Percentiles rank a stretch among this genome's conserved stretches.
phyloP scores from a whole-genome alignment of 2,329 filamentous ascomycete genomes.

The Paecilomyces dactylethromorphus region DNA sequence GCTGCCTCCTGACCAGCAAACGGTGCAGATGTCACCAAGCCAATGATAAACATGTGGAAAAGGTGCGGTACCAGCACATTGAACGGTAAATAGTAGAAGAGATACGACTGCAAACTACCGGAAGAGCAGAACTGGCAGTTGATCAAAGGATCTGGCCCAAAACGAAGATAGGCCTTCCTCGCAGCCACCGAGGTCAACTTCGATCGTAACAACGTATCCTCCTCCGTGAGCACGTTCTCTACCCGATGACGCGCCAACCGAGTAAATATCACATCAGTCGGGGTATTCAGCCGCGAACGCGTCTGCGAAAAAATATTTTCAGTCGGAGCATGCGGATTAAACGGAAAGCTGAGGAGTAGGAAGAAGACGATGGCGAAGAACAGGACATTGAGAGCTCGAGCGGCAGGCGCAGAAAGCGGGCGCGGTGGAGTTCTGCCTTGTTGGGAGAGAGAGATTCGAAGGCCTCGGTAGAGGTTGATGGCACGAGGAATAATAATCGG shows the following conservation, averaged over 20 bases:
- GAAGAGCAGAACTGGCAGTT: slow-evolving; percentile 75
- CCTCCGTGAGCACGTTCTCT: slow-evolving; percentile 33
- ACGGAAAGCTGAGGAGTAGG: slow-evolving; percentile 60
- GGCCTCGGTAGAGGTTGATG: slow-evolving; percentile 30
- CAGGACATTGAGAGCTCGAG: slow-evolving; percentile 42
- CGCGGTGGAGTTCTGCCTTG: slow-evolving; percentile 23
- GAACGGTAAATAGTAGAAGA: slow-evolving; percentile 70
- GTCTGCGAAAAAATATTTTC: slow-evolving; percentile 72
- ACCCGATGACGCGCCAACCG: slow-evolving; percentile 52
- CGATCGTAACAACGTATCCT: slow-evolving; percentile 59
- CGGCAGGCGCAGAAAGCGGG: slow-evolving; percentile 26
- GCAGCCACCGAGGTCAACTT: slow-evolving; percentile 67
- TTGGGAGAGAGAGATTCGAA: slow-evolving; percentile 25
- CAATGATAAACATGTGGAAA: slow-evolving; percentile 65
- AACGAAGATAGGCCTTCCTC: slow-evolving; percentile 74
- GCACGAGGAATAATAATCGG: slow-evolving; percentile 34
- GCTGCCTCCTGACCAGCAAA: slow-evolving; percentile 58
- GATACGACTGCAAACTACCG: slow-evolving; percentile 64
- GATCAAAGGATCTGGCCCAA: slow-evolving; percentile 66
- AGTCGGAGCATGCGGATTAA: slow-evolving; percentile 48
- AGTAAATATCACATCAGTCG: slow-evolving; percentile 76
- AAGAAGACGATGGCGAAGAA: slow-evolving; percentile 48
- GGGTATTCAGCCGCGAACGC: slow-evolving; percentile 73
- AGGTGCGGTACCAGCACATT: slow-evolving; percentile 71
- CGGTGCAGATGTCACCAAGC: slow-evolving; percentile 63